Conservation (phyloP, 2,329 filamentous ascomycete genomes). For the Ophiostoma himal-ulmi region DNA sequence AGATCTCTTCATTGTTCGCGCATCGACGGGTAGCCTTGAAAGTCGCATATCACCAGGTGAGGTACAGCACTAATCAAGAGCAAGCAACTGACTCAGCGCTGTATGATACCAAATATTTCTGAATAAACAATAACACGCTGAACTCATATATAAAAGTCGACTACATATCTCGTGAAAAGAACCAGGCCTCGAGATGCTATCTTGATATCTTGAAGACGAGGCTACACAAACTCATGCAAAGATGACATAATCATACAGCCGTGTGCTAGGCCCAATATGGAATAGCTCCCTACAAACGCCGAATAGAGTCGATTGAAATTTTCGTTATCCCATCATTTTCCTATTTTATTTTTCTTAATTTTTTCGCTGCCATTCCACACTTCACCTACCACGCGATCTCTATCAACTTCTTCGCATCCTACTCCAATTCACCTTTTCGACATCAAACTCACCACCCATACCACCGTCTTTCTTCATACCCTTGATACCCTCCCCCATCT, state of each 20-base stretch:
- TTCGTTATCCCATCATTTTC: constrained; percentile 7
- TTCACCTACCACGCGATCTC: constrained; percentile 7
- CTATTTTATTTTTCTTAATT: neutral
- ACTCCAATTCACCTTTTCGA: neutral
- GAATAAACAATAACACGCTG: too few species aligned
- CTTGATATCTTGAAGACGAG: neutral
- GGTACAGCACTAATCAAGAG: too few species aligned
- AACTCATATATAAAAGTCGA: too few species aligned
- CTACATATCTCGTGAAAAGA: too few species aligned
- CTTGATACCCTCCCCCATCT: neutral
- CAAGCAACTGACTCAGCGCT: too few species aligned
- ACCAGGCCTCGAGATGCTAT: neutral
- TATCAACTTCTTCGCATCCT: neutral
- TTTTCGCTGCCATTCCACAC: neutral
- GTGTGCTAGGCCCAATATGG: neutral
- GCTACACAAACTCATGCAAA: neutral
- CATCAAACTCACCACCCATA: neutral
- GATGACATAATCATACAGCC: constrained; percentile 7
- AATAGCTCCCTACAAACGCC: neutral
- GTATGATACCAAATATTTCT: too few species aligned
- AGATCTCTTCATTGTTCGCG: too few species aligned
- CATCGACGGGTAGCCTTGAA: too few species aligned
- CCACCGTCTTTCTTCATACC: neutral
- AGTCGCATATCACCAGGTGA: too few species aligned
- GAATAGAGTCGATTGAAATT: constrained; percentile 5